Base-by-base conservation (phyloP, 257 asterid species). In the Lavandula angustifolia region DNA sequence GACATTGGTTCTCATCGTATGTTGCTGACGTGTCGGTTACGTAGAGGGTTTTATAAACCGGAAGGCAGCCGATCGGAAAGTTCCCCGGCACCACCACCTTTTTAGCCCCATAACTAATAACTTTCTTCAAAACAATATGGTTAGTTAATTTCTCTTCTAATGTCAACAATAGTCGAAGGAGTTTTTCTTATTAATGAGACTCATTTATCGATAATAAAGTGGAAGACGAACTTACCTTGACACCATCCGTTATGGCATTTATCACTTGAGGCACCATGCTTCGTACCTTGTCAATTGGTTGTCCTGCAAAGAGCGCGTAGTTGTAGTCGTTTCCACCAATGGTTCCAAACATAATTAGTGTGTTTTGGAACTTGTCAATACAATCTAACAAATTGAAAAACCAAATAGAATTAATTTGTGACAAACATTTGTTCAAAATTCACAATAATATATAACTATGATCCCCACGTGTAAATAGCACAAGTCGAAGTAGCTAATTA, bases 321-420 rank as follows among this genome's bases (percentile, higher is more conserved):
- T 47, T 52, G 1, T 69, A 77, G 43, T 73, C 77, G 18, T 73
- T 61, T 10, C 69, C 74, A 5, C 82, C 77, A 4, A 73, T 55
- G 33, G 72, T 69, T 13, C 82, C 74, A 0, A 64, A 75, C 74
- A 77, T 34, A 47, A 73, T 60, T 1, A 73, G 71, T 7, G 76
- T 56, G 1, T n/a, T 62, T 27, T 70, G 5, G 5, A 49, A 54
- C 48, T 60, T 60, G 63, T 60, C 42, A 3, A 3, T 14, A 41
- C 76, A 77, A 64, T 54, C 76, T 68, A 16, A 3, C 17, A 14
- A 6, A 7, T 17, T 12, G 4, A 12, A 55, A 18, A 16, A 1
- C 6, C 17, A 4, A 1, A 37, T 6, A 1, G 7, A 49, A 11
- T 6, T 14, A 7, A n/a, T n/a, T n/a, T n/a, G n/a, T n/a, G n/a